These are phyloP conservation scores for Leucaena leucocephala DNA, from an alignment of 306 rosid species.

Conservation along the genomic window DNA sequence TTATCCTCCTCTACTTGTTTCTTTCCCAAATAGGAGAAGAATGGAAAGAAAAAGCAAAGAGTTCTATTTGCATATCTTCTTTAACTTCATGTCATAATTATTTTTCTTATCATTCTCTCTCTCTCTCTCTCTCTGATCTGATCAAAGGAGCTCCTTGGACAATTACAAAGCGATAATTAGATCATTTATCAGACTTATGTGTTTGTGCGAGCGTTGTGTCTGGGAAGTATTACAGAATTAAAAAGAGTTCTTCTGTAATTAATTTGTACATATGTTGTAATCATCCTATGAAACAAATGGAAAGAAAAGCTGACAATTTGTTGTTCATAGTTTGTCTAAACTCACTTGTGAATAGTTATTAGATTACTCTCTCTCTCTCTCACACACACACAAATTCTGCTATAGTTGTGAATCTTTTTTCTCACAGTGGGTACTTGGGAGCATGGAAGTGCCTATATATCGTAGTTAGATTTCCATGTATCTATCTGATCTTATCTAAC, in stretches of 20 bases:
- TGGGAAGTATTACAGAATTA: neutral
- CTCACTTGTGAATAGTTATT: neutral
- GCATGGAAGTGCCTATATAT: neutral
- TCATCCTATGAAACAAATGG: neutral
- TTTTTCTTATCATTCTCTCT: neutral
- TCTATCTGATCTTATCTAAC: neutral
- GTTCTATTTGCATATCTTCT: neutral
- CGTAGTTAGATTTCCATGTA: neutral
- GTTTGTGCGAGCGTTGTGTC: neutral
- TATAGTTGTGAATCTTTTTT: neutral
- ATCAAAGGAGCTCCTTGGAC: conserved; percentile 21
- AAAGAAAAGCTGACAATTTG: neutral
- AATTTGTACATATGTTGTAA: neutral
- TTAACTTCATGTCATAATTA: neutral
- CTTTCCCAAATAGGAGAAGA: neutral
- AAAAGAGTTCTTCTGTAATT: no score
- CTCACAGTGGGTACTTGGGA: neutral
- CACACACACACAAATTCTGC: neutral
- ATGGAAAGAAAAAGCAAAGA: neutral
- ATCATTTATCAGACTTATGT: neutral
- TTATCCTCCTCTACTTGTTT: neutral
- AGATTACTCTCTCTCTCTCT: neutral
- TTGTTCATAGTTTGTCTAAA: neutral
- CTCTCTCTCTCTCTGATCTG: neutral
- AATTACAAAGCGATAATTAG: neutral